Conservation (phyloP, 1,139 yeast genomes). For the Geotrichum aggregatum region DNA sequence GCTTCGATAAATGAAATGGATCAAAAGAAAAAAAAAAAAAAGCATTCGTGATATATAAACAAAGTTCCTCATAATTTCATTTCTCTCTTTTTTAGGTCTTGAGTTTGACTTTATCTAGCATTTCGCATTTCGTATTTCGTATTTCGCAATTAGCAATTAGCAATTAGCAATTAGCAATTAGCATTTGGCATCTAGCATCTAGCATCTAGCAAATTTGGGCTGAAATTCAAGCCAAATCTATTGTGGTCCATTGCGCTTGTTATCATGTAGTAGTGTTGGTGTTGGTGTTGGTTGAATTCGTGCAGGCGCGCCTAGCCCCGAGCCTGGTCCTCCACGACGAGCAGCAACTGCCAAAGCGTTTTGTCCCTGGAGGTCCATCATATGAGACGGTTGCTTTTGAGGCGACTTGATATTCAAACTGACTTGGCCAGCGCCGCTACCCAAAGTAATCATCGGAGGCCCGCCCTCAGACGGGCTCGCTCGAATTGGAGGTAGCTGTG, state of each 20-base stretch:
- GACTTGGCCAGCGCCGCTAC: constrained; percentile 6
- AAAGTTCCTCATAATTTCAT: too few species aligned
- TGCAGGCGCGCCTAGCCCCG: constrained; percentile 6
- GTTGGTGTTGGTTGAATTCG: neutral
- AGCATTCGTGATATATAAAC: too few species aligned
- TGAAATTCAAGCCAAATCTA: too few species aligned
- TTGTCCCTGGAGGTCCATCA: too few species aligned
- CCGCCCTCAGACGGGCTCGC: neutral
- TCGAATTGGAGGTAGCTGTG: neutral
- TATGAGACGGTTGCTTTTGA: neutral
- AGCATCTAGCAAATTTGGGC: too few species aligned
- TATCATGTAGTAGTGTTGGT: neutral
- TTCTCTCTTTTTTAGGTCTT: too few species aligned
- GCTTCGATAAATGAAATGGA: neutral
- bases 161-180: too few species aligned
- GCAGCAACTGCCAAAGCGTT: neutral
- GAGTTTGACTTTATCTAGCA: too few species aligned
- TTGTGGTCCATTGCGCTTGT: too few species aligned
- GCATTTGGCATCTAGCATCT: too few species aligned
- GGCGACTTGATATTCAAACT: neutral
- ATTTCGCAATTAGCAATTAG: too few species aligned
- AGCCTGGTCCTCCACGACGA: neutral
- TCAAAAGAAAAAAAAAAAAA: neutral
- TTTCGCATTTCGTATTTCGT: too few species aligned
- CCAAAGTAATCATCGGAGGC: neutral